Base-by-base conservation (phyloP, 352 stramenopile species). In the Globisporangium recalcitrans region DNA sequence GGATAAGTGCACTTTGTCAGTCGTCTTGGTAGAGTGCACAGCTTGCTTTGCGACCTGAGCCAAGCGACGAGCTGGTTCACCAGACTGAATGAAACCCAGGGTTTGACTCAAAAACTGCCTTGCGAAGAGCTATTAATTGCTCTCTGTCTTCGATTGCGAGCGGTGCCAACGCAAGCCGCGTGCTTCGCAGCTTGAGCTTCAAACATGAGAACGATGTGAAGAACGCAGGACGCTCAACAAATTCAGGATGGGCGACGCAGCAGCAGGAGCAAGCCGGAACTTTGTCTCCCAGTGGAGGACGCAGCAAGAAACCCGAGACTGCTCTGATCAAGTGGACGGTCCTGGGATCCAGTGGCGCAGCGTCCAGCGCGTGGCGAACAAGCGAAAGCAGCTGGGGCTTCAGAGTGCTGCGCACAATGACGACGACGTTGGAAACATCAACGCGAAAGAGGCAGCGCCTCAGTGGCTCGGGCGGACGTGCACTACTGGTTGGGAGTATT, bases 271-370 rank as follows among this genome's bases (percentile, higher is more conserved):
- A 13, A 63, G n/a, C 14, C 34, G 31, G 7, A 14, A 52, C 27
- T 80, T 74, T 49, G 53, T 72, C 29, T 74, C 73, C 1, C 65
- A 76, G 22, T 80, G 73, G 73, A 27, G 70, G 70, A 27, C 57
- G 19, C 69, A 63, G 2, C 61, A 74, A 40, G 49, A 53, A 2
- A 21, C n/a, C 19, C 60, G 62, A 19, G 34, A 47, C 6, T 52
- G 54, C 13, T 56, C 27, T 3, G 27, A 2, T 34, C 21, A 38
- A 19, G 34, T 1, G 34, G 63, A 49, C 32, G 67, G 58, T 38
- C 24, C 22, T 19, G 53, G 13, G 24, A 38, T 64, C 24, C 62
- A 67, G 19, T 74, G 62, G 60, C 65, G 58, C 10, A 55, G 70
- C 52, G 57, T 71, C 27, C 51, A 78, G 58, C 68, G 63, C 4